phyloP scores from a whole-genome alignment of 371 early-diverging fungal genomes.

The Polyrhizophydium stewartii region DNA sequence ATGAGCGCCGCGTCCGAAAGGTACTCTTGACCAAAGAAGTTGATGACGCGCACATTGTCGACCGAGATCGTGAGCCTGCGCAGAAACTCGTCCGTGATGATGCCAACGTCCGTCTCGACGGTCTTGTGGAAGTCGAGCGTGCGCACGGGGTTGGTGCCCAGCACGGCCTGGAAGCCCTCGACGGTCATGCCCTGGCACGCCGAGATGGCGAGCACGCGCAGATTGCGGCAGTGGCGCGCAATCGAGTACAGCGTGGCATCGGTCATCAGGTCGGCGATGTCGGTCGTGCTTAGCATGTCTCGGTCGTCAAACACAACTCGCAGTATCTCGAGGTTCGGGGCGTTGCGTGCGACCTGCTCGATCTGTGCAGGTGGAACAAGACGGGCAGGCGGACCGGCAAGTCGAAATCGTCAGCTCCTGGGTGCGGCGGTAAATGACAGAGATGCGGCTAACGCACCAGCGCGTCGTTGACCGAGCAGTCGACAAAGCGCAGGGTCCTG shows the following conservation, averaged over 20 bases:
- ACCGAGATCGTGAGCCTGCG: slow-evolving; percentile 1
- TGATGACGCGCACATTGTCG: not conserved
- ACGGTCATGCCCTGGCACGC: slow-evolving; percentile 25
- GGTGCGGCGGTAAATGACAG: too few species aligned
- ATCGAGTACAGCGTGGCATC: slow-evolving; percentile 21
- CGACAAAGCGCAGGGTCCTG: slow-evolving; percentile 39
- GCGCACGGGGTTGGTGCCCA: slow-evolving; percentile 14
- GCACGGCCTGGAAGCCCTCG: slow-evolving; percentile 12
- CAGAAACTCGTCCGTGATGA: slow-evolving; percentile 21
- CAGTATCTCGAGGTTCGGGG: slow-evolving; percentile 27
- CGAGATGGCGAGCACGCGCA: slow-evolving; percentile 31
- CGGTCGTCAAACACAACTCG: slow-evolving; percentile 43
- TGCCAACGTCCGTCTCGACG: slow-evolving; percentile 27
- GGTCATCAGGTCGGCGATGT: slow-evolving; percentile 20
- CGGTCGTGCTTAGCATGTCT: slow-evolving; percentile 24
- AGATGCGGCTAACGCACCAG: not conserved
- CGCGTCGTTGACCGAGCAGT: slow-evolving; percentile 35
- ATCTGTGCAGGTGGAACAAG: slow-evolving; percentile 7
- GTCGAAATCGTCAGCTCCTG: too few species aligned
- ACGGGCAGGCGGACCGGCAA: too few species aligned
- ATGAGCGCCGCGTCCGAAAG: not conserved
- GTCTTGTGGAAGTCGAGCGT: slow-evolving; percentile 39
- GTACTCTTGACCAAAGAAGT: not conserved
- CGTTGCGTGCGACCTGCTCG: slow-evolving; percentile 17
- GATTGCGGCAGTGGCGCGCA: slow-evolving; percentile 10